Evolutionary conservation across 768 basidiomycete genomes (phyloP).

Genomic region (Tulasnella sp.): DNA sequence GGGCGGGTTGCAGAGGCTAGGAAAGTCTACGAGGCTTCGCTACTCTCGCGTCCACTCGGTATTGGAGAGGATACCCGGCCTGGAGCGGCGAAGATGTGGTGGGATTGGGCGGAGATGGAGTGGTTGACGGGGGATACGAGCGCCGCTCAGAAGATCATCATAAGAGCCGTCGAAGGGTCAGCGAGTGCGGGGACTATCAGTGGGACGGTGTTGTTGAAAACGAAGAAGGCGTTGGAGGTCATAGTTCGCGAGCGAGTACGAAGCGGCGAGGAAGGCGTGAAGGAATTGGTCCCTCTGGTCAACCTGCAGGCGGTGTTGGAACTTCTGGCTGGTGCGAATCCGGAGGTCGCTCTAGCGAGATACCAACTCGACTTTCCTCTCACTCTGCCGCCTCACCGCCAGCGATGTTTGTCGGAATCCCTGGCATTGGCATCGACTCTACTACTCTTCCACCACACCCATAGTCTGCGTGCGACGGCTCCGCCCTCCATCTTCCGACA

Average conservation of each 20-base stretch:
- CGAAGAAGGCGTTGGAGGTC: too few relatives aligned
- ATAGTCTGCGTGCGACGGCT: constrained; percentile 5
- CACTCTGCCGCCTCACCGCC: background rate
- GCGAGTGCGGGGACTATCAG: too few relatives aligned
- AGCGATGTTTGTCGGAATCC: background rate
- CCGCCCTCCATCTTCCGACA: constrained; percentile 3
- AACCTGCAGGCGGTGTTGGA: background rate
- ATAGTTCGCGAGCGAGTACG: too few relatives aligned
- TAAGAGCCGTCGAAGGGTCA: constrained; percentile 41
- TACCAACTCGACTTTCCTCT: background rate
- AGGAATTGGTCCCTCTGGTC: background rate
- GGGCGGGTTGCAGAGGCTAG: constrained; percentile 56
- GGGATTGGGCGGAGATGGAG: constrained; percentile 77
- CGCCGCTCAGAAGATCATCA: constrained; percentile 40
- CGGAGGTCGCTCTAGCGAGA: background rate
- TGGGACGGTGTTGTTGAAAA: too few relatives aligned
- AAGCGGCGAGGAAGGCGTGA: too few relatives aligned
- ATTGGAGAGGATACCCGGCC: too few relatives aligned
- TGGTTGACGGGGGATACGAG: constrained; percentile 46
- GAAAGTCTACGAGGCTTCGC: constrained; percentile 48
- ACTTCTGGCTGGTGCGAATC: too few relatives aligned
- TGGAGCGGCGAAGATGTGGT: too few relatives aligned
- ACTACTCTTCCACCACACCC: constrained; percentile 7
- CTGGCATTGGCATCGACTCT: background rate
- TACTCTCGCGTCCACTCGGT: too few relatives aligned